Conservation (phyloP, 495 filamentous ascomycete species). For the Podospora fimiseda region DNA sequence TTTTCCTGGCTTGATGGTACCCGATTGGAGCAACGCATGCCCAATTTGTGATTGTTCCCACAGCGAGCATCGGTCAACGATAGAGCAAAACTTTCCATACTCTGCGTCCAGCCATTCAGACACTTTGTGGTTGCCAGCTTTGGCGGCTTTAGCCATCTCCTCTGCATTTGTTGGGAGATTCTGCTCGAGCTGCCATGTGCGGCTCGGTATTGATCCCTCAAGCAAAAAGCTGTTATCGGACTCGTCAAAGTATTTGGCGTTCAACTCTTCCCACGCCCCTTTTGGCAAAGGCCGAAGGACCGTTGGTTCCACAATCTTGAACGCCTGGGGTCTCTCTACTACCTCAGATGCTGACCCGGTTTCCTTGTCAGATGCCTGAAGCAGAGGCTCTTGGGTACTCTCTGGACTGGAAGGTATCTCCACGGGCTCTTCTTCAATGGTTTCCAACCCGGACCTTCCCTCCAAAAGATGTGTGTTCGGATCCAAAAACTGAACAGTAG, state of each 20-base stretch:
- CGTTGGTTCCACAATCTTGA: constrained; percentile 13
- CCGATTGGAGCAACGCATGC: constrained; percentile 19
- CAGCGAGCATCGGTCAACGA: constrained; percentile 28
- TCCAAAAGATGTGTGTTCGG: constrained; percentile 25
- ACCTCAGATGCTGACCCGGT: background rate
- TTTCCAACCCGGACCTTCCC: background rate
- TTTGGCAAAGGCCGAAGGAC: constrained; percentile 8
- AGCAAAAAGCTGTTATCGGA: constrained; percentile 26
- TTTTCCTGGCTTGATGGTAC: constrained; percentile 23
- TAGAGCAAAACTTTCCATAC: constrained; percentile 31
- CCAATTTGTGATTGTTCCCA: constrained; percentile 38
- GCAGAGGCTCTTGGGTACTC: background rate
- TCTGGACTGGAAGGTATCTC: background rate
- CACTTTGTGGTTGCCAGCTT: constrained; percentile 12
- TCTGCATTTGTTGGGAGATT: constrained; percentile 29
- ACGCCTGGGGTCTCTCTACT: background rate
- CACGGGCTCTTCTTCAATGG: background rate
- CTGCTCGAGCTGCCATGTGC: constrained; percentile 22
- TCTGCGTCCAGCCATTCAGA: constrained; percentile 29
- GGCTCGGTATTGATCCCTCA: constrained; percentile 27
- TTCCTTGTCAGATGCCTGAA: background rate
- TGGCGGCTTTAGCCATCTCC: constrained; percentile 26
- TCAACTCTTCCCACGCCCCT: constrained; percentile 21
- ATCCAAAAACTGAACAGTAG: constrained; percentile 15
- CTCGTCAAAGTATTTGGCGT: constrained; percentile 22